phyloP scores from a whole-genome alignment of 31 red algal genomes.

The Asparagopsis taxiformis region DNA sequence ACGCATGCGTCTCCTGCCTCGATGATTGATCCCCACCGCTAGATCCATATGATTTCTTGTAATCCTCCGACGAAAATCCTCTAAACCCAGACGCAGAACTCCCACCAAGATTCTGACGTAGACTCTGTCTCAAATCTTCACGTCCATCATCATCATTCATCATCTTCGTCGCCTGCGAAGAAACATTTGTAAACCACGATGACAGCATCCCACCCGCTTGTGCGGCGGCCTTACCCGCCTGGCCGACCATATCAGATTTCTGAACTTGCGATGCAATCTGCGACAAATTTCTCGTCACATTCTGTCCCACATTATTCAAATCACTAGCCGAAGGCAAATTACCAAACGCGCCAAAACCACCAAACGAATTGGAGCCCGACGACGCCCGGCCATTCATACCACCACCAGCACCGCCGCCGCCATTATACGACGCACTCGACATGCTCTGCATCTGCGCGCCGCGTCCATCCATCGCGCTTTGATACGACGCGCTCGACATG shows the following conservation, averaged over 20 bases:
- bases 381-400: too few relatives aligned
- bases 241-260: conserved; percentile 41
- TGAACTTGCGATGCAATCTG: conserved; percentile 46
- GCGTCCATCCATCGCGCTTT: conserved; percentile 38
- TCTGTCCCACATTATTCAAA: conserved; percentile 42
- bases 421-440: conserved; percentile 30
- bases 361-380: conserved; percentile 12
- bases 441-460: conserved; percentile 10
- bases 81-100: conserved; percentile 37
- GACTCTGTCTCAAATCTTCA: conserved; percentile 23
- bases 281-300: conserved; percentile 35
- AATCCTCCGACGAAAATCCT: conserved; percentile 57
- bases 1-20: background rate
- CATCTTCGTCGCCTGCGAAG: conserved; percentile 53
- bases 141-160: conserved; percentile 62
- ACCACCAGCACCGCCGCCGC: conserved; percentile 27
- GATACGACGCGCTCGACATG: conserved; percentile 49
- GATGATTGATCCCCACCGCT: background rate
- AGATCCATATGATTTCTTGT: conserved; percentile 14
- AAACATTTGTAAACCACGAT: conserved; percentile 70
- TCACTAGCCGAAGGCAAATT: conserved; percentile 14
- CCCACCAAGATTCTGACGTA: conserved; percentile 29
- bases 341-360: conserved; percentile 24
- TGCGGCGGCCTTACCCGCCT: conserved; percentile 63
- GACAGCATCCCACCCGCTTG: conserved; percentile 56